Percentiles rank a stretch among this genome's conserved stretches.
Evolutionary conservation across 202 grass and related monocot species (phyloP).

Genomic region (Panicum hallii): DNA sequence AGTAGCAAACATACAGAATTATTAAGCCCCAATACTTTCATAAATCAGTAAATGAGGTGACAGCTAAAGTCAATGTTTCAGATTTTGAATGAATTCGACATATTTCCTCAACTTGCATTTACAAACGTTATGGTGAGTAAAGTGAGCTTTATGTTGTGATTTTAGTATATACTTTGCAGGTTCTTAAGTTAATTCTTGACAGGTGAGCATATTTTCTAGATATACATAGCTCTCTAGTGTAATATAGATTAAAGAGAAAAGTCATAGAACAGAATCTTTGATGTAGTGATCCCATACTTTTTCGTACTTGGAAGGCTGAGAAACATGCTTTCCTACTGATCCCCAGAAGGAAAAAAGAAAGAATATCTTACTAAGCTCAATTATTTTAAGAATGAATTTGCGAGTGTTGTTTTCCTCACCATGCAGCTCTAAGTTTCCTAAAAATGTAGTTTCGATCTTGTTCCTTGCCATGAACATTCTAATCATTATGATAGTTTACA

Average conservation of each 20-base stretch:
- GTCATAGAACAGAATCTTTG: slow-evolving; percentile 3
- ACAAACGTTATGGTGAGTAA: not conserved
- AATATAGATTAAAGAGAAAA: slow-evolving; percentile 31
- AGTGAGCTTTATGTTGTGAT: slow-evolving; percentile 19
- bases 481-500: not conserved
- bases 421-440: slow-evolving; percentile 19
- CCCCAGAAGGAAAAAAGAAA: not conserved
- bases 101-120: slow-evolving; percentile 10
- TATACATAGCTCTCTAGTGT: slow-evolving; percentile 23
- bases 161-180: slow-evolving; percentile 7
- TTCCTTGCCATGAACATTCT: slow-evolving; percentile 2
- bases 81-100: not conserved
- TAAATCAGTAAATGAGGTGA: not conserved
- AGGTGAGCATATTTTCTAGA: slow-evolving; percentile 8
- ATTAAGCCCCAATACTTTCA: not conserved
- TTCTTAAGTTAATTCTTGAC: slow-evolving; percentile 9
- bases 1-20: not conserved
- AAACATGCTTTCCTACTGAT: slow-evolving; percentile 8
- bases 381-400: not conserved
- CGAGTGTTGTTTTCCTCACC: not conserved
- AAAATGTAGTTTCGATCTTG: not conserved
- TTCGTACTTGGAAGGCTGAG: slow-evolving; percentile 18
- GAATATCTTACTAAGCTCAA: not conserved
- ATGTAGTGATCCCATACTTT: slow-evolving; percentile 9
- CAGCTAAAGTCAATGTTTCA: not conserved